Conservation (phyloP, 331 rosid species). For the Pyrus hybrid region DNA sequence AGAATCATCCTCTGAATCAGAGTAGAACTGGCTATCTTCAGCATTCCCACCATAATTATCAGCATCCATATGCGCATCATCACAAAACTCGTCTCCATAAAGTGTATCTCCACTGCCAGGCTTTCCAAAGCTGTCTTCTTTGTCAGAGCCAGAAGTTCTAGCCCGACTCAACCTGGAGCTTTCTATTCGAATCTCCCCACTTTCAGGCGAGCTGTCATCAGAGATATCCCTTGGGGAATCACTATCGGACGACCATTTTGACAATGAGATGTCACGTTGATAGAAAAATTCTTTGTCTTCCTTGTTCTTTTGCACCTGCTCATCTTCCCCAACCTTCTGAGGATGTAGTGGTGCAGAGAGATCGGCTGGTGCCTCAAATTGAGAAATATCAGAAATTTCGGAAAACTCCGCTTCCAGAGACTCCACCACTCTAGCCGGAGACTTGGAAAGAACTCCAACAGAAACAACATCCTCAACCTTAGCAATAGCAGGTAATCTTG, state of each 20-base stretch:
- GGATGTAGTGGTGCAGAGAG: not conserved
- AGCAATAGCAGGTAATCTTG: not conserved
- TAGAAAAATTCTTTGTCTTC: slow-evolving; percentile 16
- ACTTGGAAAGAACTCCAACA: not conserved
- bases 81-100: slow-evolving; percentile 16
- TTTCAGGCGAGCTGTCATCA: slow-evolving; percentile 37
- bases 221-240: slow-evolving; percentile 26
- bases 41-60: slow-evolving; percentile 17
- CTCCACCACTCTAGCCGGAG: not conserved
- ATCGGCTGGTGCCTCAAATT: not conserved
- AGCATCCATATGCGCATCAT: slow-evolving; percentile 1
- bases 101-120: slow-evolving; percentile 17
- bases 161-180: slow-evolving; percentile 29
- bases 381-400: not conserved
- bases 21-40: slow-evolving; percentile 3
- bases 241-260: slow-evolving; percentile 63
- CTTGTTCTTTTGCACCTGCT: not conserved
- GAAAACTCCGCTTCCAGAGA: slow-evolving; percentile 3
- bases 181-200: slow-evolving; percentile 36
- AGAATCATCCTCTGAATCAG: slow-evolving; percentile 26
- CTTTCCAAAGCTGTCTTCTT: slow-evolving; percentile 18
- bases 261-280: slow-evolving; percentile 35
- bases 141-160: slow-evolving; percentile 31
- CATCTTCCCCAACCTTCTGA: not conserved
- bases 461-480: not conserved